Evolutionary conservation across 2,329 filamentous ascomycete genomes (phyloP).

Genomic region (Dissoconium aciculare): DNA sequence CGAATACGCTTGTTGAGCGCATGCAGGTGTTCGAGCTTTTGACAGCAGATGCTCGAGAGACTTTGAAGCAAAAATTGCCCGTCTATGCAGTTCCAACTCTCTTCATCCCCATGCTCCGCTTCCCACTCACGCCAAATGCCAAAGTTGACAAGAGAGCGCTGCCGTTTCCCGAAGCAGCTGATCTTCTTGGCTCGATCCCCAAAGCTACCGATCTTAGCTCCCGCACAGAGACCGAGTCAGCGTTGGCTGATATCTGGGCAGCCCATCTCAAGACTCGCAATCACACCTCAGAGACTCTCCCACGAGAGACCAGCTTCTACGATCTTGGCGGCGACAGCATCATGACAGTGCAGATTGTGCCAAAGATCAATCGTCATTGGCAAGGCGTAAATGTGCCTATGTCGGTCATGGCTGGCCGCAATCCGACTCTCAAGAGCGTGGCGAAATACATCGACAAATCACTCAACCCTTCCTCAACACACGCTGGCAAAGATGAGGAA

Average conservation of each 20-base stretch:
- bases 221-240: slow-evolving; percentile 45
- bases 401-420: slow-evolving; percentile 49
- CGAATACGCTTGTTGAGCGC: slow-evolving; percentile 20
- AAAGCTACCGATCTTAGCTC: slow-evolving; percentile 31
- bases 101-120: slow-evolving; percentile 55
- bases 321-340: slow-evolving; percentile 70
- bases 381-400: slow-evolving; percentile 53
- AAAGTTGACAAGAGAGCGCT: slow-evolving; percentile 69
- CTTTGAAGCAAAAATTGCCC: slow-evolving; percentile 57
- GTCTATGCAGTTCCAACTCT: slow-evolving; percentile 61
- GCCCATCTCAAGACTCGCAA: slow-evolving; percentile 48
- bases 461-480: slow-evolving; percentile 31
- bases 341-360: slow-evolving; percentile 65
- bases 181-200: slow-evolving; percentile 44
- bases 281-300: slow-evolving; percentile 49
- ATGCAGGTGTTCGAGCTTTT: slow-evolving; percentile 48
- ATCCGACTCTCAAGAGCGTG: slow-evolving; percentile 46
- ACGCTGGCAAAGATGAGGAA: slow-evolving; percentile 30
- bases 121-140: slow-evolving; percentile 72
- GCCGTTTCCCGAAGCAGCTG: slow-evolving; percentile 63
- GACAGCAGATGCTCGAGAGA: slow-evolving; percentile 46
- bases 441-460: slow-evolving; percentile 38
- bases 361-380: slow-evolving; percentile 50
- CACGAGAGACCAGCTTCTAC: slow-evolving; percentile 53
- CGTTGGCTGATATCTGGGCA: slow-evolving; percentile 59